A percentile compares a stretch with the other conserved stretches of the same genome.
Conservation (phyloP, 345 rosid species). For the Camelina neglecta region DNA sequence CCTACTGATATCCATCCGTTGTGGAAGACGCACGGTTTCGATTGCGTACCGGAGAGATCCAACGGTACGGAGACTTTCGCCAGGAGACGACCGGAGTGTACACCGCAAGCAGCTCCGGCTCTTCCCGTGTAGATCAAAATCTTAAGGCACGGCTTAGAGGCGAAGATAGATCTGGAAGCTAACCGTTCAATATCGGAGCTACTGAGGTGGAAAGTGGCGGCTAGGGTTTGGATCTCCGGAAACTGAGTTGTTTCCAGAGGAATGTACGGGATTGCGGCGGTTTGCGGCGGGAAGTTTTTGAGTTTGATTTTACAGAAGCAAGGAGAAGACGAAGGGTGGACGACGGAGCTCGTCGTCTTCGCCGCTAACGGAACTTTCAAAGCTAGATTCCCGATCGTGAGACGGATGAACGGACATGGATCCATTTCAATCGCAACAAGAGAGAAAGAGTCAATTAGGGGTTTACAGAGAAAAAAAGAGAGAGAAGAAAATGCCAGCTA, state of each 20-base stretch:
- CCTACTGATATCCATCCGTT: constrained; percentile 81
- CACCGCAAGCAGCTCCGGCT: constrained; percentile 73
- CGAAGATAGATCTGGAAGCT: constrained; percentile 64
- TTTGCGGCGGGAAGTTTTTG: constrained; percentile 63
- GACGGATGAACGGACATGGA: constrained; percentile 90
- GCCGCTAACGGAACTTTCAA: constrained; percentile 71
- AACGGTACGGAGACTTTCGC: constrained; percentile 78
- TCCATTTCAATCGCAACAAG: constrained; percentile 55
- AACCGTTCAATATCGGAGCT: constrained; percentile 64
- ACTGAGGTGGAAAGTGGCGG: constrained; percentile 82
- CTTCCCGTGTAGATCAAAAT: constrained; percentile 76
- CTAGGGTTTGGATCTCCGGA: constrained; percentile 52
- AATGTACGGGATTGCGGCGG: constrained; percentile 70
- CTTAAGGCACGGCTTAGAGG: constrained; percentile 57
- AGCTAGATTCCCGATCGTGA: constrained; percentile 73
- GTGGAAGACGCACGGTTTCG: constrained; percentile 62
- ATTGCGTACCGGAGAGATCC: constrained; percentile 67
- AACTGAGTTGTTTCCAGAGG: constrained; percentile 49
- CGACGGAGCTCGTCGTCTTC: constrained; percentile 71
- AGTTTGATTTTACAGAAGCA: constrained; percentile 86
- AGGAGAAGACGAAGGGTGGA: constrained; percentile 80
- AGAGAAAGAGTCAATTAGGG: neutral
- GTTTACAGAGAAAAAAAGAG: neutral
- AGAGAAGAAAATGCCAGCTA: neutral
- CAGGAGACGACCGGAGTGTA: constrained; percentile 67